Conservation (phyloP, 2,329 filamentous ascomycete species). For the Torrubiellomyces zombiae region DNA sequence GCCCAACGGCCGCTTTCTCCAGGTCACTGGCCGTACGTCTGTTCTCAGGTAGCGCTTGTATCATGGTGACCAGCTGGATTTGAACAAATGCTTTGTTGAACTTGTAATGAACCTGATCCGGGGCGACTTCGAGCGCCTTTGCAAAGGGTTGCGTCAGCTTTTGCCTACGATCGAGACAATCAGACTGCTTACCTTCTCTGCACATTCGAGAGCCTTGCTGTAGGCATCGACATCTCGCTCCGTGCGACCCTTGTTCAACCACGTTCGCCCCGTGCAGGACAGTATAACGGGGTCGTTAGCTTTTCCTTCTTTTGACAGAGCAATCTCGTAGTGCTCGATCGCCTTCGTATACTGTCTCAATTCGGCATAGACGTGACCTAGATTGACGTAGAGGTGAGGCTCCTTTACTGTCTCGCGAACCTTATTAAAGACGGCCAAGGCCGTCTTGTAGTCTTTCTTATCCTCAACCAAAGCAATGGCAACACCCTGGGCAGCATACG, state of each 20-base stretch:
- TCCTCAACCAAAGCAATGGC: conserved; percentile 90
- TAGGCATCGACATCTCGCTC: conserved; percentile 43
- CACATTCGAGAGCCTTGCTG: conserved; percentile 39
- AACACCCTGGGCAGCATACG: conserved; percentile 89
- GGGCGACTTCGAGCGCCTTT: conserved; percentile 58
- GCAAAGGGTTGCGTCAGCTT: conserved; percentile 5
- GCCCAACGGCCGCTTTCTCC: conserved; percentile 58
- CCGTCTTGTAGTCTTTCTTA: conserved; percentile 71
- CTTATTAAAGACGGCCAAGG: conserved; percentile 77
- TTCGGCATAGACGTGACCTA: conserved; percentile 86
- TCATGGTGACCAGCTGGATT: conserved; percentile 74
- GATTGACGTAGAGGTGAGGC: conserved; percentile 74
- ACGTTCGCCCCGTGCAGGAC: conserved; percentile 74
- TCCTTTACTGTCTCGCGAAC: conserved; percentile 83
- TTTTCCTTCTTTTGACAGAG: conserved; percentile 62
- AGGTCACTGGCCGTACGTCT: conserved; percentile 69
- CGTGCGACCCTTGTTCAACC: conserved; percentile 60
- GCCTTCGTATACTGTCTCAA: conserved; percentile 79
- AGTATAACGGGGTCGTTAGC: conserved; percentile 60
- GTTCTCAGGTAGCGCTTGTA: conserved; percentile 58
- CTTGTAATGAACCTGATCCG: conserved; percentile 77
- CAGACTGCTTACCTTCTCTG: conserved; percentile 36
- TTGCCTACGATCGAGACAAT: neutral
- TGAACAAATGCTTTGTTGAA: conserved; percentile 98
- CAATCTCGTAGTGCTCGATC: conserved; percentile 86